Conservation (phyloP, 371 early-diverging fungal species). For the Catenaria anguillulae region DNA sequence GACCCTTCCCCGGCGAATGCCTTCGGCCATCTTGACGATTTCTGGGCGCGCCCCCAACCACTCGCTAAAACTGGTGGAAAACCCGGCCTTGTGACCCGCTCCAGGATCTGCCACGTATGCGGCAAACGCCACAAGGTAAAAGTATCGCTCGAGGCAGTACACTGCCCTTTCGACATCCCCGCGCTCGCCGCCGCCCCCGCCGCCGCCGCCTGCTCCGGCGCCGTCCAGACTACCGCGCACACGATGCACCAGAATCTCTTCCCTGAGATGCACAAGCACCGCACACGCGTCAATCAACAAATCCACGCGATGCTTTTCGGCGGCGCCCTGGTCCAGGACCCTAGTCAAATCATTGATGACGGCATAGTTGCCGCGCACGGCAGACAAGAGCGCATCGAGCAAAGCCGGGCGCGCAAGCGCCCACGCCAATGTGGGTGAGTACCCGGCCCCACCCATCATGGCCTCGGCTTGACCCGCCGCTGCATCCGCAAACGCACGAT, state of each 20-base stretch:
- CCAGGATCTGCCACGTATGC: constrained; percentile 34
- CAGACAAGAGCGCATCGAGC: constrained; percentile 40
- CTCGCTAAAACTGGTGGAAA: constrained; percentile 28
- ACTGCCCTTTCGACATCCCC: constrained; percentile 24
- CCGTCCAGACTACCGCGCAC: constrained; percentile 33
- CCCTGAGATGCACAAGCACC: constrained; percentile 43
- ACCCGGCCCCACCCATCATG: constrained; percentile 11
- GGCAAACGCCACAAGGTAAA: constrained; percentile 44
- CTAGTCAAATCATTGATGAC: constrained; percentile 33
- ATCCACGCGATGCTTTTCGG: constrained; percentile 38
- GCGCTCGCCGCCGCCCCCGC: not conserved
- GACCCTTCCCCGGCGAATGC: constrained; percentile 20
- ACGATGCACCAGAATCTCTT: constrained; percentile 43
- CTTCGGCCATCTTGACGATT: constrained; percentile 41
- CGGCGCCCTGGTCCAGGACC: constrained; percentile 35
- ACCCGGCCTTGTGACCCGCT: constrained; percentile 21
- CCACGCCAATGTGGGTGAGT: constrained; percentile 47
- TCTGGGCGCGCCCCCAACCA: constrained; percentile 43
- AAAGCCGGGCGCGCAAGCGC: constrained; percentile 31
- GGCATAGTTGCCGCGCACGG: constrained; percentile 47
- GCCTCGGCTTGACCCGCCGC: constrained; percentile 12
- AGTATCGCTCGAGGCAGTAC: constrained; percentile 47
- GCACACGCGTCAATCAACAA: constrained; percentile 44
- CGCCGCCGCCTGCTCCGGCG: constrained; percentile 6
- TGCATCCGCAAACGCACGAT: constrained; percentile 29